Base-by-base conservation (phyloP, 768 basidiomycete genomes). In the Pholiota microspora region DNA sequence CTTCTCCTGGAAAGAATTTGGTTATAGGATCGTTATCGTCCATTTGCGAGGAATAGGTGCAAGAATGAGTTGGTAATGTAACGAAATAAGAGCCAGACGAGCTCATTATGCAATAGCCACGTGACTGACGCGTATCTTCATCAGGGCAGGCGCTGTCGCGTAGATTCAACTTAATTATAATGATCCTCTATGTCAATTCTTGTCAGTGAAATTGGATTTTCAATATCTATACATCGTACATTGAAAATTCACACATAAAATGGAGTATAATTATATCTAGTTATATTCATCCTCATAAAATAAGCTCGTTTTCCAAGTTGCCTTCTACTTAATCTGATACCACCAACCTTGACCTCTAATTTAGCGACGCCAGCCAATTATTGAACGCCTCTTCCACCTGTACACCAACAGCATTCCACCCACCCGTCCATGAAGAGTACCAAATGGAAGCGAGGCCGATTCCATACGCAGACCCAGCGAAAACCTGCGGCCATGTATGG, bases 1-100 rank as follows among this genome's bases (percentile, higher is more conserved):
- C 87, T 59, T 86, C 70, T 42, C 77, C 89, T 0, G 88, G 85
- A 67, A 94, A 94, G 74, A 94, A 88, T 57, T 86, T 83, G 47
- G 73, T 67, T 58, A 88, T 80, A 24, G 89, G 88, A 72, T 92
- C 88, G 48, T 81, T 76, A 62, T 82, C 74, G 72, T 89, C 83
- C 88, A 90, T 89, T 38, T 61, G 58, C 52, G 35, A 52, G 49
- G 51, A 45, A 32, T 28, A 18, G 10, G 60, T 57, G 40, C 3
- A 36, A 47, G 49, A 42, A 13, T 60, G 55, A 40, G 55, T 57
- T 47, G 51, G 29, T 42, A 28, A 28, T 25, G 55, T 58, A n/a
- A 59, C 42, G 53, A 54, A 25, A 58, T 60, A 55, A 51, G 15
- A 15, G 10, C 23, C 3, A 23, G n/a, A 13, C 13, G n/a, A 29